These are phyloP conservation scores for Rhynchospora tenuis DNA, from an alignment of 176 grass and related monocot genomes.

Conservation along the genomic window DNA sequence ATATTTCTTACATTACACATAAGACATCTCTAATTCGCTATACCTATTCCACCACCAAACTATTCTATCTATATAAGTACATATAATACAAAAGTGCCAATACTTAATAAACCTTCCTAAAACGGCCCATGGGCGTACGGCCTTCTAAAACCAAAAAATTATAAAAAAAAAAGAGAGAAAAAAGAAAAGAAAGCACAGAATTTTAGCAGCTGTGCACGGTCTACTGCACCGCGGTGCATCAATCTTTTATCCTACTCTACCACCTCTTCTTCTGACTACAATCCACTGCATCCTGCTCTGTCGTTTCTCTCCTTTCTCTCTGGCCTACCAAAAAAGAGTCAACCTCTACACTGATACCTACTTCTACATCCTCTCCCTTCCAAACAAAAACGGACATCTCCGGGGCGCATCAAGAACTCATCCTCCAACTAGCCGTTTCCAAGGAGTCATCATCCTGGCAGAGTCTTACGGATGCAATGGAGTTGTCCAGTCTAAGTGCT, in stretches of 20 bases:
- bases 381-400: background rate
- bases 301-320: conserved; percentile 9
- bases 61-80: conserved; percentile 4
- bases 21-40: background rate
- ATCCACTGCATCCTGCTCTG: background rate
- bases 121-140: background rate
- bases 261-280: background rate
- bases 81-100: background rate
- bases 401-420: background rate
- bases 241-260: background rate
- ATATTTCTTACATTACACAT: background rate
- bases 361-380: background rate
- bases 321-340: background rate
- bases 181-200: background rate
- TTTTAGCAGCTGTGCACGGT: background rate
- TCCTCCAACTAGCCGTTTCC: background rate
- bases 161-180: background rate
- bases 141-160: background rate
- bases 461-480: background rate
- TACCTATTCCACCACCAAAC: background rate
- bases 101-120: conserved; percentile 9
- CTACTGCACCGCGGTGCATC: conserved; percentile 11
- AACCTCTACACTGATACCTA: conserved; percentile 10
- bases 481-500: background rate
- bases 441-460: background rate